These are phyloP conservation scores for Candida pseudoviswanathii DNA, from an alignment of 1,139 yeast genomes.

Conservation along the genomic window DNA sequence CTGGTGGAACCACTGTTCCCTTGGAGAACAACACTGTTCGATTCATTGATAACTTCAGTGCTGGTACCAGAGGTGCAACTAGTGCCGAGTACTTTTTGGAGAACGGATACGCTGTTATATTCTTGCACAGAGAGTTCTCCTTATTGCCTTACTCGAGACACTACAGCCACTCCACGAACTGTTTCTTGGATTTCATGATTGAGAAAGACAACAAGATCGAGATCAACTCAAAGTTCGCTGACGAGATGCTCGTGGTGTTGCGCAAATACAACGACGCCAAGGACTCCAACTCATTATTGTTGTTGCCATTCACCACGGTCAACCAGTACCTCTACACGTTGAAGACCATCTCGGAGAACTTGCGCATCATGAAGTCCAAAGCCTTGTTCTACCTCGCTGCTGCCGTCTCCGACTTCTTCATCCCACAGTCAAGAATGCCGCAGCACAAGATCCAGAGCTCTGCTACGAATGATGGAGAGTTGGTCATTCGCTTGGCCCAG, in stretches of 20 bases:
- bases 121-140: constrained; percentile 89
- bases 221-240: constrained; percentile 62
- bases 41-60: constrained; percentile 94
- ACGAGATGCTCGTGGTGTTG: constrained; percentile 64
- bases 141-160: constrained; percentile 89
- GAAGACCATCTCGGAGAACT: constrained; percentile 60
- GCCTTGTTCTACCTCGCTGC: constrained; percentile 91
- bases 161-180: constrained; percentile 80
- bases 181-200: constrained; percentile 82
- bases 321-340: constrained; percentile 90
- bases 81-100: constrained; percentile 90
- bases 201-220: constrained; percentile 55
- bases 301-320: constrained; percentile 91
- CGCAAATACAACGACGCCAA: constrained; percentile 65
- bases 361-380: constrained; percentile 53
- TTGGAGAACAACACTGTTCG: constrained; percentile 94
- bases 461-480: constrained; percentile 60
- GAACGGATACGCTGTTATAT: constrained; percentile 86
- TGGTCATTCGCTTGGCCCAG: constrained; percentile 85
- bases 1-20: constrained; percentile 99
- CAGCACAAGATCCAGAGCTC: constrained; percentile 90
- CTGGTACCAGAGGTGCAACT: constrained; percentile 97
- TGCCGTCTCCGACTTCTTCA: constrained; percentile 94
- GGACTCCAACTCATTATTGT: constrained; percentile 58
- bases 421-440: constrained; percentile 83